phyloP scores from a whole-genome alignment of 2,329 filamentous ascomycete genomes.

The Penicillium sp. region DNA sequence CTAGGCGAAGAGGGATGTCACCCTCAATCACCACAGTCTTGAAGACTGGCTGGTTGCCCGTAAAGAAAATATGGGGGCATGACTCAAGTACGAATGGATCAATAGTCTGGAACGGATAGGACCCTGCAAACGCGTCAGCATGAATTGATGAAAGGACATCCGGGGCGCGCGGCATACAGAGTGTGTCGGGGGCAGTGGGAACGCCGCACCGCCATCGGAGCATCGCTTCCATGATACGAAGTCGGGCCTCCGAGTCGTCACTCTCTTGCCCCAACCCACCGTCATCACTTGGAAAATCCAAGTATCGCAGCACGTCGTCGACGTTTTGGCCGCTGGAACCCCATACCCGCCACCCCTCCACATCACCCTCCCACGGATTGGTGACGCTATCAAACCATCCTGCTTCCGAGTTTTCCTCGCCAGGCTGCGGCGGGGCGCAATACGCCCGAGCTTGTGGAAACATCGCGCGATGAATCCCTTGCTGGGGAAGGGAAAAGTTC shows the following conservation, averaged over 20 bases:
- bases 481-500: conserved; percentile 85
- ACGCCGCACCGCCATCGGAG: conserved; percentile 87
- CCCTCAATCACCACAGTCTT: conserved; percentile 66
- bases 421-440: conserved; percentile 40
- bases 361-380: conserved; percentile 87
- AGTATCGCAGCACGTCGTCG: conserved; percentile 89
- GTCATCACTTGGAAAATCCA: conserved; percentile 52
- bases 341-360: conserved; percentile 85
- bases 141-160: background rate
- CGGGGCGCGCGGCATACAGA: conserved; percentile 64
- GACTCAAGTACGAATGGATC: conserved; percentile 84
- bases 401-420: conserved; percentile 43
- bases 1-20: conserved; percentile 30
- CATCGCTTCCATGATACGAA: conserved; percentile 93
- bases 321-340: conserved; percentile 90
- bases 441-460: conserved; percentile 75
- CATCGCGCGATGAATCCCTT: conserved; percentile 88
- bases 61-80: conserved; percentile 89
- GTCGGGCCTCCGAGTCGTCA: conserved; percentile 62
- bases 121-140: conserved; percentile 57
- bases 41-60: conserved; percentile 78
- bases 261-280: conserved; percentile 23
- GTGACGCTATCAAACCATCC: conserved; percentile 87
- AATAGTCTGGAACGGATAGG: conserved; percentile 90
- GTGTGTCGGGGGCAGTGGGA: conserved; percentile 90